phyloP scores from a whole-genome alignment of 768 basidiomycete species.

The Neoboletus magnificus region DNA sequence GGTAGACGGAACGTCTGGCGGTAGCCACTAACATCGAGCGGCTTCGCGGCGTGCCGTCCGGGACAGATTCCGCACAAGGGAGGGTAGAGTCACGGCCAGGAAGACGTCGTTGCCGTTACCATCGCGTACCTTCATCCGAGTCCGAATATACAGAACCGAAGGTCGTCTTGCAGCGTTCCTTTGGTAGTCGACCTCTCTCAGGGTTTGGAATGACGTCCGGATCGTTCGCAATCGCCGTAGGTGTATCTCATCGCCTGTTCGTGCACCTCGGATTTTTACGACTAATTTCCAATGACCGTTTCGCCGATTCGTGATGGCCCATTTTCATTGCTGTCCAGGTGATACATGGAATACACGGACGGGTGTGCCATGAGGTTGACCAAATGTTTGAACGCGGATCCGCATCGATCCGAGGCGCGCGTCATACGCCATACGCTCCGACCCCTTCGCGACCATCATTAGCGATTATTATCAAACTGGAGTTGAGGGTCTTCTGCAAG shows the following conservation, averaged over 20 bases:
- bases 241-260: background rate
- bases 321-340: too few relatives aligned
- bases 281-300: slow-evolving; percentile 1
- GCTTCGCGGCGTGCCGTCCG: background rate
- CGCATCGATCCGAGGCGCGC: background rate
- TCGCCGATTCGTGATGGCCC: background rate
- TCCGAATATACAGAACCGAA: slow-evolving; percentile 5
- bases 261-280: background rate
- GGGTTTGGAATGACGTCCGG: slow-evolving; percentile 2
- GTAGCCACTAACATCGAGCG: background rate
- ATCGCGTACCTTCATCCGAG: slow-evolving; percentile 4
- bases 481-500: background rate
- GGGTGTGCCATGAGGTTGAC: too few relatives aligned
- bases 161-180: background rate
- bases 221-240: slow-evolving; percentile 8
- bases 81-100: background rate
- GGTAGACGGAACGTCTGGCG: slow-evolving; percentile 1
- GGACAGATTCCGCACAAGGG: background rate
- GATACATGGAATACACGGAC: too few relatives aligned
- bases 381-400: background rate
- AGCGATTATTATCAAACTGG: background rate
- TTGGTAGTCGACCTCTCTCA: background rate
- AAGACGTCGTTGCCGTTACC: too few relatives aligned
- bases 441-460: background rate
- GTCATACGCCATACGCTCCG: background rate